A percentile compares a stretch with the other conserved stretches of the same genome.
These are phyloP conservation scores for Lasiodiplodia hormozganensis DNA, from an alignment of 2,329 filamentous ascomycete species.

Conservation along the genomic window DNA sequence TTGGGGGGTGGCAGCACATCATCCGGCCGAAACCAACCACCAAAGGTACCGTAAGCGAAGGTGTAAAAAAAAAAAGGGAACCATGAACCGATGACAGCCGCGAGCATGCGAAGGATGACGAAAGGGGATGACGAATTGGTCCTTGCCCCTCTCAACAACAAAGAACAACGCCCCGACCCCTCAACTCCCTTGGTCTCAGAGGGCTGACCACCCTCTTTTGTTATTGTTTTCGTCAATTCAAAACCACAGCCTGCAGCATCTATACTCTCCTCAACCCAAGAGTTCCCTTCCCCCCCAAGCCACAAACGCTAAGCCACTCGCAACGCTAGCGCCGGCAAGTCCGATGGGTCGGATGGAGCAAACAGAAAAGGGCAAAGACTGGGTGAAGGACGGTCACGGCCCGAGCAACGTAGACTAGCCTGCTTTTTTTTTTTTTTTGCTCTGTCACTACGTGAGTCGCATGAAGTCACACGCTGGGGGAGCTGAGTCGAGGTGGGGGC, in stretches of 20 bases:
- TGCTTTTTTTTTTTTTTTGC: background rate
- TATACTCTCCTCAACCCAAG: too few species aligned
- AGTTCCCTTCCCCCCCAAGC: background rate
- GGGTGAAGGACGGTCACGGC: background rate
- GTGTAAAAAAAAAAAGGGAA: background rate
- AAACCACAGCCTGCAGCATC: too few species aligned
- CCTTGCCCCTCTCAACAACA: too few species aligned
- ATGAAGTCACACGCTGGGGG: too few species aligned
- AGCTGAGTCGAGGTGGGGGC: too few species aligned
- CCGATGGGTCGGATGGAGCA: background rate
- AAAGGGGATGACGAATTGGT: too few species aligned
- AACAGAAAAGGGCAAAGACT: background rate
- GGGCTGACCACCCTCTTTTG: too few species aligned
- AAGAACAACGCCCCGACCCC: too few species aligned
- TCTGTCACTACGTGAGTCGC: too few species aligned
- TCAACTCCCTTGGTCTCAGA: too few species aligned
- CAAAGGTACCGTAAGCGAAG: background rate
- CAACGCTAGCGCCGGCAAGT: background rate
- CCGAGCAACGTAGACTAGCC: background rate
- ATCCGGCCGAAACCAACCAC: background rate
- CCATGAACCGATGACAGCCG: background rate
- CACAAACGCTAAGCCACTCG: background rate
- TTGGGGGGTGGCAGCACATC: background rate
- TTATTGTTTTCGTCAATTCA: too few species aligned
- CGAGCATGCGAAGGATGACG: too few species aligned